Evolutionary conservation across 1,284 basidiomycete species (phyloP), one percentile per base, ranked within the genome.

Genomic region (Ustilago tritici): DNA sequence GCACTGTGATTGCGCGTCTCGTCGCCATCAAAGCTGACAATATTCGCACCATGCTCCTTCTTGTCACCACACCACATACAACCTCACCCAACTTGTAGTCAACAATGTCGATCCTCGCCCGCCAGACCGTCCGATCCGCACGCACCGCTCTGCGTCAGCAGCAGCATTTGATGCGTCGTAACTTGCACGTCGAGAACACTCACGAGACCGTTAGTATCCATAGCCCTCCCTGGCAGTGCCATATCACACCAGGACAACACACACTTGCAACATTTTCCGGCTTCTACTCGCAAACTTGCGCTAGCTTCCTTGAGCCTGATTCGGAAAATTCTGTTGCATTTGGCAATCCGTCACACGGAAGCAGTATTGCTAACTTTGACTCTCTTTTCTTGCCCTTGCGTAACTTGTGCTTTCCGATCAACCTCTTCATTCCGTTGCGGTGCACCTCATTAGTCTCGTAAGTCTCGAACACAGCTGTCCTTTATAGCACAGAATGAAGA

Each of bases 151-250:
- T 82, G 43, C 78, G 78, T 19, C 71, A 76, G 76, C 68, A 79
- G 57, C 74, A 72, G 61, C 80, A 74, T 41, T 12, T 75, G 40
- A 70, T 80, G 56, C 81, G 82, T 41, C 76, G 78, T 46, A 76
- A 71, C 58, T 52, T 81, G 14, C 84, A 85, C 83, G 65, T 85
- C 62, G 84, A 85, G 71, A 85, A 85, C 82, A 85, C 82, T 10
- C 67, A 73, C 62, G 80, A 84, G 60, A 84, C 72, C 38, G 84
- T 84, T 65, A 71, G 84, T 82, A 7, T 57, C 50, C 5, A n/a
- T 32, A 15, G 14, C 40, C n/a, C 14, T 17, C 10, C 7, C 10
- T 7, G 14, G 10, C 12, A 43, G 14, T 17, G 12, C 40, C 40
- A 12, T 4, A 43, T 12, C 40, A 43, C 10, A 43, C 15, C 40